phyloP scores from a whole-genome alignment of 352 stramenopile species.

The Globisporangium polare region DNA sequence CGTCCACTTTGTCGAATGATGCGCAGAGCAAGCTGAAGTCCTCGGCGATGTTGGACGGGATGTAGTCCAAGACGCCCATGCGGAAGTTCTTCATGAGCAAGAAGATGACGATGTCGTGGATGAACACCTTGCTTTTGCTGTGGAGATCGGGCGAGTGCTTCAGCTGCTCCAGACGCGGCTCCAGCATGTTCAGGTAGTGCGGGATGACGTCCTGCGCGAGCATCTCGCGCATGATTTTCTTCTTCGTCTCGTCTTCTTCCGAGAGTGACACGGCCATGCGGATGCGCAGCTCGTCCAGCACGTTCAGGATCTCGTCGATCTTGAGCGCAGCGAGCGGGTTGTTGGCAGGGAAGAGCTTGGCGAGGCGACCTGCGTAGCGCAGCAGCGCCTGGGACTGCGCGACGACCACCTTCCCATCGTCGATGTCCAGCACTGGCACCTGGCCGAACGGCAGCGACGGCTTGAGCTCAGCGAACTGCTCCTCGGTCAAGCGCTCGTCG shows the following conservation, averaged over 20 bases:
- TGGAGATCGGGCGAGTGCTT: conserved; percentile 21
- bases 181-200: conserved; percentile 20
- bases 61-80: conserved; percentile 28
- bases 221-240: conserved; percentile 29
- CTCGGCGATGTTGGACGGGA: conserved; percentile 25
- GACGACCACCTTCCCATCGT: conserved; percentile 23
- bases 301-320: conserved; percentile 29
- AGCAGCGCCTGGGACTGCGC: conserved; percentile 28
- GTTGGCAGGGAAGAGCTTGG: conserved; percentile 30
- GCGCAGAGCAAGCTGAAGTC: conserved; percentile 15
- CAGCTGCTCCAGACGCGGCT: conserved; percentile 27
- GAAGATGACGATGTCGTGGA: conserved; percentile 28
- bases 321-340: conserved; percentile 24
- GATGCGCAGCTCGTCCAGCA: conserved; percentile 23
- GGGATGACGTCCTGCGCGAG: conserved; percentile 27
- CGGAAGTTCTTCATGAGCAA: conserved; percentile 21
- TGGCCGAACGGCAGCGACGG: conserved; percentile 34
- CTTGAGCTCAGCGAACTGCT: conserved; percentile 33
- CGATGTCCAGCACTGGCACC: conserved; percentile 44
- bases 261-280: conserved; percentile 19
- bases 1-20: conserved; percentile 17
- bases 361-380: conserved; percentile 27
- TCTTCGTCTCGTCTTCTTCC: conserved; percentile 30
- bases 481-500: conserved; percentile 31
- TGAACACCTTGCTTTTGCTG: conserved; percentile 16